Base-by-base conservation (phyloP, 2,329 filamentous ascomycete species). In the Penicillium sp. region DNA sequence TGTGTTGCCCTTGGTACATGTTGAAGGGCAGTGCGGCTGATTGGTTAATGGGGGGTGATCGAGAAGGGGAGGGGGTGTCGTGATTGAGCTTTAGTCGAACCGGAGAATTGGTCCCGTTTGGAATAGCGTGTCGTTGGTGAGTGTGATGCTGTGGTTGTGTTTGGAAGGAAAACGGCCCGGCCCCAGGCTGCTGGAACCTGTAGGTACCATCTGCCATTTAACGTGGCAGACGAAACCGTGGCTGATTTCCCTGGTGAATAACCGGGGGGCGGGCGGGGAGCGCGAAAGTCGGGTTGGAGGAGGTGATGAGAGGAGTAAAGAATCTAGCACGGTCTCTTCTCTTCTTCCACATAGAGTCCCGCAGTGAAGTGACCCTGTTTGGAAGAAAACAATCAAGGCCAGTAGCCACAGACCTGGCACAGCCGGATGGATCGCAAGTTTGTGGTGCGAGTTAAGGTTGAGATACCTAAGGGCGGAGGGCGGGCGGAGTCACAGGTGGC, bases 151-250 rank as follows among this genome's bases (percentile, higher is more conserved):
- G 77, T 53, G 72, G 59, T 69, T 74, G 72, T 59, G 75, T 69
- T 72, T 76, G 73, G 62, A 78, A 79, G 68, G 75, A 79, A 66
- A 78, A 80, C 68, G 77, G 78, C 74, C 78, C 78, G 76, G 77
- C 76, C 74, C 77, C 78, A 79, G 78, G 77, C 77, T 80, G 78
- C 74, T 80, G 78, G 78, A 79, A 81, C 75, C 79, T 78, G 76
- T 79, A 81, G 74, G 77, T 77, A 80, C 78, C 79, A 81, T 81
- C 79, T 79, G 79, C 79, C 79, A 81, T 81, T 77, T 80, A 80
- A 77, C 76, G 76, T 72, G 77, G 77, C 75, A 78, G 74, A 77
- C 67, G 74, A 75, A 71, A 77, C 75, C 74, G 72, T 67, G 69
- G 62, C 63, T 71, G 71, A 64, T 68, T 70, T 69, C 65, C 64